These are phyloP conservation scores for Thelonectria discophora DNA, from an alignment of 2,329 filamentous ascomycete species.

Conservation along the genomic window DNA sequence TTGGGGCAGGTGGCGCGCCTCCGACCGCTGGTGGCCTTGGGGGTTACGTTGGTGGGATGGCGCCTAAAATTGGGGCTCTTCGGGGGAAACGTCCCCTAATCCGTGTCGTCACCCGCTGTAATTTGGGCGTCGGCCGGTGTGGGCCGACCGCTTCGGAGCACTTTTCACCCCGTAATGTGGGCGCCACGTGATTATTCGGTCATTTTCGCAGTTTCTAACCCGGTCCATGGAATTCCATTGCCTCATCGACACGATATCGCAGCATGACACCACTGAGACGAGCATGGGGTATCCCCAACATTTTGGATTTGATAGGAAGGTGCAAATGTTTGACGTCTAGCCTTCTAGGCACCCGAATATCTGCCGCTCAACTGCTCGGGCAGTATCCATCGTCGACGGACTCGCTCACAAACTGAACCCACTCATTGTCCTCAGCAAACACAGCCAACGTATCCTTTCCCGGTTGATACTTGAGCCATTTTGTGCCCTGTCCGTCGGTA, in stretches of 20 bases:
- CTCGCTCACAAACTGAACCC: slow-evolving; percentile 21
- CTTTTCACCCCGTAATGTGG: background rate
- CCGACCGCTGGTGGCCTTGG: background rate
- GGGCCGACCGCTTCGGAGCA: slow-evolving; percentile 18
- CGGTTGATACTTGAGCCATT: slow-evolving; percentile 37
- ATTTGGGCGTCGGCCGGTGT: slow-evolving; percentile 13
- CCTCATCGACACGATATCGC: background rate
- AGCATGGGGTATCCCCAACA: background rate
- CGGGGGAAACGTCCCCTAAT: slow-evolving; percentile 1
- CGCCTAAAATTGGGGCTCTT: slow-evolving; percentile 3
- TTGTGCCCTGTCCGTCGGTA: slow-evolving; percentile 24
- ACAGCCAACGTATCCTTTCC: slow-evolving; percentile 32
- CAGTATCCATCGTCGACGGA: slow-evolving; percentile 26
- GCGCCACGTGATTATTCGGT: slow-evolving; percentile 15
- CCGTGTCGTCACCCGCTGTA: slow-evolving; percentile 6
- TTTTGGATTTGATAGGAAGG: no score
- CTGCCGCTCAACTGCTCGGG: slow-evolving; percentile 5
- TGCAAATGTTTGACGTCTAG: no score
- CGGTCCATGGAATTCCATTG: slow-evolving; percentile 18
- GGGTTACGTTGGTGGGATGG: slow-evolving; percentile 5
- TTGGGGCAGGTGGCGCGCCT: slow-evolving; percentile 23
- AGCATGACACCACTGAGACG: slow-evolving; percentile 14
- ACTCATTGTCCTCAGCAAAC: slow-evolving; percentile 30
- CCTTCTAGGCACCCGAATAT: no score
- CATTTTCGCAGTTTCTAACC: slow-evolving; percentile 10